These are phyloP conservation scores for Arachis hypogaea DNA, from an alignment of 306 rosid genomes.

Conservation along the genomic window DNA sequence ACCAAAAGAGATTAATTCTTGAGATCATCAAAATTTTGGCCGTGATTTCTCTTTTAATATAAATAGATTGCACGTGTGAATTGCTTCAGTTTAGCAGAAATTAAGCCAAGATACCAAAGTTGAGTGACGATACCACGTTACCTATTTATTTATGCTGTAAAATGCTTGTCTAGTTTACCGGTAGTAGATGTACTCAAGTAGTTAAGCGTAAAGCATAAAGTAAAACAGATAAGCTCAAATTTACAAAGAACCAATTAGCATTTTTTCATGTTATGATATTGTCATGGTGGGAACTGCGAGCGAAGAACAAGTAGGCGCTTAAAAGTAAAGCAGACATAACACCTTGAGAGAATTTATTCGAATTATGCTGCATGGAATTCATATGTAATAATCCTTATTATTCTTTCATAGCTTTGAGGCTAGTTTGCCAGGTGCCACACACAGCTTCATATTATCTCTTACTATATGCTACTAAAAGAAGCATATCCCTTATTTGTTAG, in stretches of 20 bases:
- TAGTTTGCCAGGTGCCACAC: slow-evolving; percentile 1
- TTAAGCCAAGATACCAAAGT: no score
- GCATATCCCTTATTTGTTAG: slow-evolving; percentile 3
- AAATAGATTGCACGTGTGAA: no score
- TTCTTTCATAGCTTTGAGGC: background rate
- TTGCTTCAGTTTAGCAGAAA: no score
- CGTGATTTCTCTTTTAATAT: no score
- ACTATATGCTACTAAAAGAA: background rate
- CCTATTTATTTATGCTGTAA: no score
- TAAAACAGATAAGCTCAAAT: background rate
- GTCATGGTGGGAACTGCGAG: background rate
- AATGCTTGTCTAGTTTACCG: no score
- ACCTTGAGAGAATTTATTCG: background rate
- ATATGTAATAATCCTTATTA: slow-evolving; percentile 14
- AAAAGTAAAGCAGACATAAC: slow-evolving; percentile 32
- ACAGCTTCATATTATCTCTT: background rate
- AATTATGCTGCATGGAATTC: slow-evolving; percentile 26
- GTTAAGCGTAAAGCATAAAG: background rate
- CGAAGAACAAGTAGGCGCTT: background rate
- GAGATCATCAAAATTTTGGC: no score
- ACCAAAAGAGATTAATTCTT: no score
- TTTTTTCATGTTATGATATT: slow-evolving; percentile 18
- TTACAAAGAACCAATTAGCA: background rate
- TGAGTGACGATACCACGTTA: no score
- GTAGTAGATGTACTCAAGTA: background rate